phyloP scores from a whole-genome alignment of 257 asterid genomes.

The Leonotis leonurus region DNA sequence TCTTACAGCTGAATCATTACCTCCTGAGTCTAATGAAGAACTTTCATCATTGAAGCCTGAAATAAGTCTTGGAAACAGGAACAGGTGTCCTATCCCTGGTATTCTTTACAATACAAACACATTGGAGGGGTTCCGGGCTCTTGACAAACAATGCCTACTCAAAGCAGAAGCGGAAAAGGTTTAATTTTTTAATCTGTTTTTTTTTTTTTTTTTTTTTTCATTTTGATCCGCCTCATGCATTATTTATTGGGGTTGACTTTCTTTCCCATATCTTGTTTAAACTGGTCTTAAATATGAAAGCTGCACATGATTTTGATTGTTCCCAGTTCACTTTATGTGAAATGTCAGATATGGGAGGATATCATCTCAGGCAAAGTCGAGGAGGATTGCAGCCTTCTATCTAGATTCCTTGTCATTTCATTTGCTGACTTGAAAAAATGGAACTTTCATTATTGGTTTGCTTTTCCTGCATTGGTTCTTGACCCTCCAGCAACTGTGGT shows the following conservation, averaged over 20 bases:
- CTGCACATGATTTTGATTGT: background rate
- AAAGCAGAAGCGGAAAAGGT: conserved; percentile 74
- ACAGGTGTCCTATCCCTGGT: conserved; percentile 84
- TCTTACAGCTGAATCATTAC: conserved; percentile 77
- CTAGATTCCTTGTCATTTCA: conserved; percentile 80
- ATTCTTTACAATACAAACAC: conserved; percentile 79
- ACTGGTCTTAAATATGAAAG: background rate
- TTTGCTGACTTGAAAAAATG: conserved; percentile 96
- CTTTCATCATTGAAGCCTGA: conserved; percentile 13
- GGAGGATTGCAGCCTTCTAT: conserved; percentile 62
- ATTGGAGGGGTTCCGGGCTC: conserved; percentile 64
- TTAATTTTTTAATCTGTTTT: background rate
- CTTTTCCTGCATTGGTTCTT: conserved; percentile 81
- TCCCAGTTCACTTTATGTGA: conserved; percentile 17
- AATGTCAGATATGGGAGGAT: conserved; percentile 79
- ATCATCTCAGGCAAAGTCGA: conserved; percentile 72
- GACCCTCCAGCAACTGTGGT: conserved; percentile 78
- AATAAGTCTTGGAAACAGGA: conserved; percentile 66
- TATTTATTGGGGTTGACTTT: background rate
- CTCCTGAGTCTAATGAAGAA: conserved; percentile 43
- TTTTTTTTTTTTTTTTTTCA: background rate
- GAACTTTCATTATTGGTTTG: conserved; percentile 93
- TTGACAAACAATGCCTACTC: conserved; percentile 65
- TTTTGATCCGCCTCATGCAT: background rate
- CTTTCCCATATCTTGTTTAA: background rate